Conservation (phyloP, 2,329 filamentous ascomycete species). For the Arachnopeziza araneosa region DNA sequence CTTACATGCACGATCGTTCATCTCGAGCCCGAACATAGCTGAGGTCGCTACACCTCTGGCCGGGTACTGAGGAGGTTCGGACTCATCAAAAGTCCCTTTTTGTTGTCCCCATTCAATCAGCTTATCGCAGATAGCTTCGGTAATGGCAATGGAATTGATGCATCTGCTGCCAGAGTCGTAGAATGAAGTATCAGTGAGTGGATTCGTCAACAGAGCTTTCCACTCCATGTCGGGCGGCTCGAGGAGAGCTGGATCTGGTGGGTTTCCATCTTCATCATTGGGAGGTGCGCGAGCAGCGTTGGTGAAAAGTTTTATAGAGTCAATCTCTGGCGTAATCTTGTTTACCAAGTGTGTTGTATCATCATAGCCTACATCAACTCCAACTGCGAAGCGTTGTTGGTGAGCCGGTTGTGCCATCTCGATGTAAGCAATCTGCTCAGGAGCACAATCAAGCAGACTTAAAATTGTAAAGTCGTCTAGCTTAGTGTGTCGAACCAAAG, state of each 20-base stretch:
- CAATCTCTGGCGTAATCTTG: too few species aligned
- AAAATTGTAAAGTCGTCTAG: constrained; percentile 30
- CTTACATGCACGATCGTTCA: constrained; percentile 7
- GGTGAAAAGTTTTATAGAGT: too few species aligned
- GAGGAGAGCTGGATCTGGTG: too few species aligned
- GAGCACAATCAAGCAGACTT: constrained; percentile 29
- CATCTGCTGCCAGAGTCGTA: neutral
- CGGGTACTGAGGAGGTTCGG: too few species aligned
- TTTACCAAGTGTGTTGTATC: neutral
- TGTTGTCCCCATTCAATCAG: neutral
- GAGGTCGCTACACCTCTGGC: neutral
- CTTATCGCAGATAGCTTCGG: neutral
- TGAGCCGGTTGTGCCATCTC: constrained; percentile 34
- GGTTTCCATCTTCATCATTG: too few species aligned
- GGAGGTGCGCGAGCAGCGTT: too few species aligned
- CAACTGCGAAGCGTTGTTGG: constrained; percentile 31
- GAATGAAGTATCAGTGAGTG: too few species aligned
- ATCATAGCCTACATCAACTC: neutral
- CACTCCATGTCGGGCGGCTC: too few species aligned
- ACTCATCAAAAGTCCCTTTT: neutral
- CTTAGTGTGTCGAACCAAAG: constrained; percentile 1
- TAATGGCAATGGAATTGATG: neutral
- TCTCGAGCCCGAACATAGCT: neutral
- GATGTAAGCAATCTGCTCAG: constrained; percentile 27
- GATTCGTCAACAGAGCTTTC: too few species aligned